A percentile compares a stretch with the other conserved stretches of the same genome.
phyloP scores from a whole-genome alignment of 1,284 basidiomycete species.

The Tilletia setariae region DNA sequence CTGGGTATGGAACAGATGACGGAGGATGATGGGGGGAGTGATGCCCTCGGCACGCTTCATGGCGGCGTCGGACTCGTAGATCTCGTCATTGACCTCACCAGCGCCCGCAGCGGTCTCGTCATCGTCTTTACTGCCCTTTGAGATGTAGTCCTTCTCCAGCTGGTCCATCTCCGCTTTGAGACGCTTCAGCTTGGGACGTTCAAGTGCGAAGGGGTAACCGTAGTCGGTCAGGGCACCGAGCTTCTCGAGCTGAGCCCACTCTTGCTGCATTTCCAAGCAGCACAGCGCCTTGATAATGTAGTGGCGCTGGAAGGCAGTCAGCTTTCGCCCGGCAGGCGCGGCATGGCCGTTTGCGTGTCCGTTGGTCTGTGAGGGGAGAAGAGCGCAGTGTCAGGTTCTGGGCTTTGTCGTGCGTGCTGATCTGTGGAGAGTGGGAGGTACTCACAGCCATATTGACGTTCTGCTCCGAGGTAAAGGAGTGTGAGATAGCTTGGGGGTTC shows the following conservation, averaged over 20 bases:
- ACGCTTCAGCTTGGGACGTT: conserved; percentile 12
- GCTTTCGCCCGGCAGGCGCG: not conserved
- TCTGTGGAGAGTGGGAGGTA: not conserved
- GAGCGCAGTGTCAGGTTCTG: not conserved
- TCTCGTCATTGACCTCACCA: conserved; percentile 15
- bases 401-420: not conserved
- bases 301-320: conserved; percentile 21
- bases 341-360: conserved; percentile 11
- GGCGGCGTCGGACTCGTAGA: conserved; percentile 7
- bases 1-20: conserved; percentile 24
- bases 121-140: conserved; percentile 2
- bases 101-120: not conserved
- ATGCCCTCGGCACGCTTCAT: conserved; percentile 18
- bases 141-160: conserved; percentile 18
- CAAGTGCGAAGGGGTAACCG: conserved; percentile 16
- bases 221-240: conserved; percentile 15
- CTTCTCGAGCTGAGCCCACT: conserved; percentile 21
- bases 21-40: conserved; percentile 19
- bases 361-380: not conserved
- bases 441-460: no score
- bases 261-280: conserved; percentile 20
- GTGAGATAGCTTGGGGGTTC: no score
- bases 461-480: no score
- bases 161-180: conserved; percentile 11
- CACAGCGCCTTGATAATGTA: conserved; percentile 24